Percentiles rank a stretch among this genome's conserved stretches.
Evolutionary conservation across 768 basidiomycete genomes (phyloP).

Genomic region (Russula compacta): DNA sequence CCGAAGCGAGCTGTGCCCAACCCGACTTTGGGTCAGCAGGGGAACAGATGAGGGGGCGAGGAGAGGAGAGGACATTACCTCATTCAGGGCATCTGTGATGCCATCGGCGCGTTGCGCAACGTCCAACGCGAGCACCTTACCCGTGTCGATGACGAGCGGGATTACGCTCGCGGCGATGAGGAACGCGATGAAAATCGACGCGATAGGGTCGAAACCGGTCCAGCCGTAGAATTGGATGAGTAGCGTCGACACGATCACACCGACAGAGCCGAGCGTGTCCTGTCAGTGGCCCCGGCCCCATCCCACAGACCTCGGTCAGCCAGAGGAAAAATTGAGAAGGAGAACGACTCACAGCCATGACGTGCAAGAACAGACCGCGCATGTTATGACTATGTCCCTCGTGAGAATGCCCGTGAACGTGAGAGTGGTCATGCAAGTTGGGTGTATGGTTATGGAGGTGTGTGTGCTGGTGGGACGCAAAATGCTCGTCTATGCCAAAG

Average conservation of each 20-base stretch:
- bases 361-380: slow-evolving; percentile 97
- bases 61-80: slow-evolving; percentile 37
- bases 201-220: slow-evolving; percentile 98
- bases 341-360: slow-evolving; percentile 62
- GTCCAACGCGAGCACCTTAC: slow-evolving; percentile 79
- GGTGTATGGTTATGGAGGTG: slow-evolving; percentile 28
- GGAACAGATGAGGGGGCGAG: neutral
- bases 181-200: slow-evolving; percentile 90
- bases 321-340: slow-evolving; percentile 24
- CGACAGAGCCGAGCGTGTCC: slow-evolving; percentile 96
- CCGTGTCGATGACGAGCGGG: slow-evolving; percentile 91
- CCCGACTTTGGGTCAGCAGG: neutral
- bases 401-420: slow-evolving; percentile 40
- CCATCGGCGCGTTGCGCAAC: slow-evolving; percentile 50
- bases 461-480: slow-evolving; percentile 33
- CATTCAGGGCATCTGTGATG: slow-evolving; percentile 51
- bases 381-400: slow-evolving; percentile 97
- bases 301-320: slow-evolving; percentile 1
- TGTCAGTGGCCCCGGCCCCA: slow-evolving; percentile 22
- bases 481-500: slow-evolving; percentile 46
- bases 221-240: slow-evolving; percentile 95
- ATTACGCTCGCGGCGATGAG: slow-evolving; percentile 94
- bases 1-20: slow-evolving; percentile 45
- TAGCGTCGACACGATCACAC: slow-evolving; percentile 94
- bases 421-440: slow-evolving; percentile 44